These are phyloP conservation scores for Camelina neglecta DNA, from an alignment of 345 rosid genomes.

Conservation along the genomic window DNA sequence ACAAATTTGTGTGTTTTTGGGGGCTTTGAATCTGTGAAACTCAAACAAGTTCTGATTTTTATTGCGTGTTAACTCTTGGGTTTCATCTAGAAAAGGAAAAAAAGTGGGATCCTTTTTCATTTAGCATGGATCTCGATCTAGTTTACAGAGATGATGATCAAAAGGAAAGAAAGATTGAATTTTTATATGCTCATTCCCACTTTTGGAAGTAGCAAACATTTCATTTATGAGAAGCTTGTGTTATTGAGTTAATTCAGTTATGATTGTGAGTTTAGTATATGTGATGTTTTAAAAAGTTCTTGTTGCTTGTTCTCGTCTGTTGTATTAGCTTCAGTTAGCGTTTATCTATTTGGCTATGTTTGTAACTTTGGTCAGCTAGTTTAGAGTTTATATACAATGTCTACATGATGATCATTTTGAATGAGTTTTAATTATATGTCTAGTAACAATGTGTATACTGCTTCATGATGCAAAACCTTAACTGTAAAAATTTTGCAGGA, in stretches of 20 bases:
- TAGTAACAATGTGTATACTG: not conserved
- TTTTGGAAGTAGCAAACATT: constrained; percentile 12
- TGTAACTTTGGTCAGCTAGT: not conserved
- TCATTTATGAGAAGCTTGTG: not conserved
- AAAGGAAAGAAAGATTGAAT: not conserved
- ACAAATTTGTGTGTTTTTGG: constrained; percentile 11
- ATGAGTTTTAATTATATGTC: not conserved
- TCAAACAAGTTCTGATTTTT: not conserved
- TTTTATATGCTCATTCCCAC: constrained; percentile 17
- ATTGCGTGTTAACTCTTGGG: constrained; percentile 4
- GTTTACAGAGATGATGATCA: not conserved
- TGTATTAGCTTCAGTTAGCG: not conserved
- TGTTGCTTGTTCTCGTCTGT: constrained; percentile 8
- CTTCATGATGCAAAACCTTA: constrained; percentile 27
- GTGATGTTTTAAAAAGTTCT: constrained; percentile 1
- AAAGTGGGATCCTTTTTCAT: constrained; percentile 8
- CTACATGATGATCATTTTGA: constrained; percentile 15
- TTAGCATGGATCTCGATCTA: constrained; percentile 5
- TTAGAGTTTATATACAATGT: constrained; percentile 9
- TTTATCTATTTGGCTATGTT: not conserved
- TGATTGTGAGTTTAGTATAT: not conserved
- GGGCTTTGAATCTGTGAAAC: constrained; percentile 27
- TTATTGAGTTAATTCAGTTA: not conserved
- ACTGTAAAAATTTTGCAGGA: constrained; percentile 17
- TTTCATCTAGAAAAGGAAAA: not conserved